These are phyloP conservation scores for Alternaria brassicae DNA, from an alignment of 2,329 filamentous ascomycete species.

Conservation along the genomic window DNA sequence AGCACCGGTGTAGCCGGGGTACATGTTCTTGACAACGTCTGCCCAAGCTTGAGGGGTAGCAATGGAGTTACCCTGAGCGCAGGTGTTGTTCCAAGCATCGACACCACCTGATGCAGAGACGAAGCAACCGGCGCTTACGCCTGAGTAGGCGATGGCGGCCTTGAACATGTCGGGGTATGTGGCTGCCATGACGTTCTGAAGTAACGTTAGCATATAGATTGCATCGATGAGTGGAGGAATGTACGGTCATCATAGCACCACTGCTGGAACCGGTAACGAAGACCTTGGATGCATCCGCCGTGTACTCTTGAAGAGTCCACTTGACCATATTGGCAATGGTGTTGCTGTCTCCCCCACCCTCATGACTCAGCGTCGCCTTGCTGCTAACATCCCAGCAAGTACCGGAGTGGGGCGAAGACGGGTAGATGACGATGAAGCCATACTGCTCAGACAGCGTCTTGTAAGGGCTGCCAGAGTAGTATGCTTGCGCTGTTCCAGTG, in stretches of 20 bases:
- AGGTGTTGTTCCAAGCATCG: conserved; percentile 60
- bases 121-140: conserved; percentile 64
- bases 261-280: conserved; percentile 64
- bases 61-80: conserved; percentile 58
- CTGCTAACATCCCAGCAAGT: conserved; percentile 68
- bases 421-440: conserved; percentile 68
- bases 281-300: conserved; percentile 59
- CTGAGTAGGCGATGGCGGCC: conserved; percentile 60
- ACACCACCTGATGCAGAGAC: conserved; percentile 52
- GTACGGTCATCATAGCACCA: conserved; percentile 63
- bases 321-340: conserved; percentile 67
- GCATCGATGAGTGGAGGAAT: conserved; percentile 1
- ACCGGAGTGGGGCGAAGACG: conserved; percentile 59
- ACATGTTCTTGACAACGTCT: conserved; percentile 56
- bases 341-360: conserved; percentile 64
- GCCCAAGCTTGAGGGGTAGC: conserved; percentile 59
- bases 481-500: conserved; percentile 60
- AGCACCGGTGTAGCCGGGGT: conserved; percentile 58
- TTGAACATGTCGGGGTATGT: conserved; percentile 64
- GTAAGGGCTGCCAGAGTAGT: conserved; percentile 61
- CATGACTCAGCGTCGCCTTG: conserved; percentile 61
- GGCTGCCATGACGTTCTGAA: conserved; percentile 57
- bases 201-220: conserved; percentile 3
- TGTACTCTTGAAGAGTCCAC: conserved; percentile 61
- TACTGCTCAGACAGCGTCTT: conserved; percentile 61